Percentiles rank a stretch among this genome's conserved stretches.
These are phyloP conservation scores for Candida sojae DNA, from an alignment of 1,139 yeast genomes.

Conservation along the genomic window DNA sequence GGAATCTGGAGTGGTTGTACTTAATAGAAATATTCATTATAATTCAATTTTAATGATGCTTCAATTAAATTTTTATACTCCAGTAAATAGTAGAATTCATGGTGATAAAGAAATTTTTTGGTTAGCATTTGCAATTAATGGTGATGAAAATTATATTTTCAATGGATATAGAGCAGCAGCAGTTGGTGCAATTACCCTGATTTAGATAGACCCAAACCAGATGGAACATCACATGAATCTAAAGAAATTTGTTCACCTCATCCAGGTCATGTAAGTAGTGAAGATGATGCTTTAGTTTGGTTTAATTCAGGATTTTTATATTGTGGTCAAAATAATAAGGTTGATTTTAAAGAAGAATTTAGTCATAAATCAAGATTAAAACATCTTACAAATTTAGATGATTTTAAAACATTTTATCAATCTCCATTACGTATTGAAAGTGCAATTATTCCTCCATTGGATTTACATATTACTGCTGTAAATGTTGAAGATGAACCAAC, in stretches of 20 bases:
- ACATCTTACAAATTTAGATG: constrained; percentile 19
- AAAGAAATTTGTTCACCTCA: constrained; percentile 39
- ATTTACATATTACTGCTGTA: constrained; percentile 16
- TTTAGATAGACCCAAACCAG: constrained; percentile 25
- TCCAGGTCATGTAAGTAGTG: constrained; percentile 39
- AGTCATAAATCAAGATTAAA: constrained; percentile 22
- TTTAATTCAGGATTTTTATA: constrained; percentile 30
- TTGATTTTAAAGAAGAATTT: constrained; percentile 25
- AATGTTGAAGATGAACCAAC: constrained; percentile 33
- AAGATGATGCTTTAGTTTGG: constrained; percentile 34
- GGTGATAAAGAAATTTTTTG: constrained; percentile 72
- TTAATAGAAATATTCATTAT: constrained; percentile 44
- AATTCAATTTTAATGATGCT: constrained; percentile 45
- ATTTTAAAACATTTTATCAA: constrained; percentile 29
- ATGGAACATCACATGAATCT: constrained; percentile 23
- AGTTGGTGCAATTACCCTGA: constrained; percentile 45
- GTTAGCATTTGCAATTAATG: constrained; percentile 56
- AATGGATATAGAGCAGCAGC: constrained; percentile 53
- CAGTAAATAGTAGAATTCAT: constrained; percentile 43
- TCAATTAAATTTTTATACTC: constrained; percentile 40
- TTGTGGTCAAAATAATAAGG: constrained; percentile 15
- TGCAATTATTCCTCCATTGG: constrained; percentile 37
- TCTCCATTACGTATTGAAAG: constrained; percentile 23
- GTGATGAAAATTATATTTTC: constrained; percentile 52
- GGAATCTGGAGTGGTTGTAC: constrained; percentile 54